Percentiles rank a stretch among this genome's conserved stretches.
Evolutionary conservation across 352 stramenopile species (phyloP).

Genomic region (Phytopythium oedochilum): DNA sequence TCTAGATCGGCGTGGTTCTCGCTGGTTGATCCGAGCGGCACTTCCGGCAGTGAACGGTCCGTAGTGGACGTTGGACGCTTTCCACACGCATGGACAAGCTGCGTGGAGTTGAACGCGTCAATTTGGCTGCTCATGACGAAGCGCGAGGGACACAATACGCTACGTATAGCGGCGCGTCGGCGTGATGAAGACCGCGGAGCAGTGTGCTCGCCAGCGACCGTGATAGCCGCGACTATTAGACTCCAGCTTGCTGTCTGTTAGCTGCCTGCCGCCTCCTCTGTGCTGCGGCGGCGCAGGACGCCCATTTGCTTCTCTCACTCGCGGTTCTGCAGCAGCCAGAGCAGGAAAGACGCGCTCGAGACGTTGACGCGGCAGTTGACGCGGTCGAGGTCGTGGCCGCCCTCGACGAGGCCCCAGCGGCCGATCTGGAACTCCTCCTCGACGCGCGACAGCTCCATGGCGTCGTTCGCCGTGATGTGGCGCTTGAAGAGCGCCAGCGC

Average conservation of each 20-base stretch:
- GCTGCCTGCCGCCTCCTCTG: no score
- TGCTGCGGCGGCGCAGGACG: no score
- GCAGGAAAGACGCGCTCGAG: conserved; percentile 79
- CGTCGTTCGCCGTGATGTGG: conserved; percentile 81
- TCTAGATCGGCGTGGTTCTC: neutral
- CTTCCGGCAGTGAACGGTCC: neutral
- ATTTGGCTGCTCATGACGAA: conserved; percentile 40
- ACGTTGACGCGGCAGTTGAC: conserved; percentile 83
- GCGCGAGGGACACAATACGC: no score
- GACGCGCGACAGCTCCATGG: conserved; percentile 76
- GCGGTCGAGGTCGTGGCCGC: conserved; percentile 85
- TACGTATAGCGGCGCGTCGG: no score
- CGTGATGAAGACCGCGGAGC: no score
- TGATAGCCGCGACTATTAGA: no score
- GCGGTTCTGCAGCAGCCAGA: conserved; percentile 79
- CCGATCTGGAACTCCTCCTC: conserved; percentile 89
- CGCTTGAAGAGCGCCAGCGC: conserved; percentile 78
- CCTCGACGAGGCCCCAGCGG: conserved; percentile 85
- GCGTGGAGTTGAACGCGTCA: conserved; percentile 39
- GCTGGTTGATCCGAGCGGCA: neutral
- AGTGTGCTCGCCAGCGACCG: no score
- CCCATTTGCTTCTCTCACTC: no score
- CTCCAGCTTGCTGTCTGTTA: no score
- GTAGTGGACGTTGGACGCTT: conserved; percentile 2
- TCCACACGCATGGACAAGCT: conserved; percentile 36